Evolutionary conservation across 208 protist genomes (phyloP).

Genomic region (Trypanosoma grayi): DNA sequence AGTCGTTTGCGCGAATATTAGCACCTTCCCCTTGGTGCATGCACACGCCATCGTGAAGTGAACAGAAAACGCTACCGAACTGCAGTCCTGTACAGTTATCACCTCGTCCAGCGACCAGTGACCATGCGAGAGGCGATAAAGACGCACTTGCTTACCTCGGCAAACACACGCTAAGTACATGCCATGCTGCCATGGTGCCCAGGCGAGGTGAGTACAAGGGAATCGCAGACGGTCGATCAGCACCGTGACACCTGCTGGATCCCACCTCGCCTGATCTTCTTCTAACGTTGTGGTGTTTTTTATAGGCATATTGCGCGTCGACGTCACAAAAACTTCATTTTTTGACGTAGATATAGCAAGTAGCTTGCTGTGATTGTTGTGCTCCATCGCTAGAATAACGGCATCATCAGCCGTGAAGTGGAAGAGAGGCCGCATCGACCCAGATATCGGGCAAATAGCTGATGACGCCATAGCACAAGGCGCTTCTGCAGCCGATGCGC

Average conservation of each 20-base stretch:
- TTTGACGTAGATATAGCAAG: conserved; percentile 71
- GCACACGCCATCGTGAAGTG: conserved; percentile 73
- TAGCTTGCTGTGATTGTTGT: conserved; percentile 82
- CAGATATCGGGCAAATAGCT: neutral
- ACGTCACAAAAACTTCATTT: conserved; percentile 71
- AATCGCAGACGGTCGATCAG: conserved; percentile 57
- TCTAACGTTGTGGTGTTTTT: conserved; percentile 32
- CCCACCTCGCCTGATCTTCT: conserved; percentile 55
- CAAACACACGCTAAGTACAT: conserved; percentile 66
- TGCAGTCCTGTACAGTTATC: conserved; percentile 46
- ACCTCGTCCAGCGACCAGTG: conserved; percentile 68
- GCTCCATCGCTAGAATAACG: conserved; percentile 80
- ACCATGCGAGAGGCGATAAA: conserved; percentile 81
- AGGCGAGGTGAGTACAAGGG: conserved; percentile 62
- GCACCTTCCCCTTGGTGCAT: conserved; percentile 42
- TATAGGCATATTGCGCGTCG: conserved; percentile 59
- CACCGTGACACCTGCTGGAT: conserved; percentile 43
- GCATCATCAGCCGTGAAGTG: conserved; percentile 71
- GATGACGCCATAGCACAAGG: neutral
- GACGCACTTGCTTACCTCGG: conserved; percentile 44
- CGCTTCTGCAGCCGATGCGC: neutral
- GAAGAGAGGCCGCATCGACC: conserved; percentile 73
- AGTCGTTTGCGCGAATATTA: conserved; percentile 36
- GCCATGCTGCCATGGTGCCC: conserved; percentile 86
- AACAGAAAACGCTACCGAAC: conserved; percentile 56